Base-by-base conservation (phyloP, 352 stramenopile species). In the Phytophthora constricta region DNA sequence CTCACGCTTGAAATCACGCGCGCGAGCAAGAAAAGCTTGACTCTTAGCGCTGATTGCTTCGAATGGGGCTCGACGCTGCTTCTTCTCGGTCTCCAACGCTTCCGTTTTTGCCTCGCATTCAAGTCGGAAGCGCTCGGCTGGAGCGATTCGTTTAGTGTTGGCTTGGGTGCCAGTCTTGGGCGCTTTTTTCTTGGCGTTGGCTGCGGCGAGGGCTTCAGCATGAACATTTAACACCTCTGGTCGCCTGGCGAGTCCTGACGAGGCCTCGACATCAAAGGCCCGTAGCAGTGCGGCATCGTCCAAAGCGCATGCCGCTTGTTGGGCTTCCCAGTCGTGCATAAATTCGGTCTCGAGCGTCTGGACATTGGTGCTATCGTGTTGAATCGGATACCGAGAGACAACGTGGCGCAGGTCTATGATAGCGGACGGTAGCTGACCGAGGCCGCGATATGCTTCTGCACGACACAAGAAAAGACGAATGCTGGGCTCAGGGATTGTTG, bases 1-100 rank as follows among this genome's bases (percentile, higher is more conserved):
- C 57, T 90, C 85, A 39, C 79, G 78, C 54, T 82, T 84, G 33
- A 89, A 89, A 41, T 84, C 74, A 8, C 81, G 77, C 1, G 80
- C 77, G 13, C 54, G 68, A 17, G 56, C 46, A 26, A 91, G 49
- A 19, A 79, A 57, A 20, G 42, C 16, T 20, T 47, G 31, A 31
- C 68, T 76, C 5, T 62, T 31, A 13, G 27, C 31, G 23, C 58
- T 74, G 11, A 59, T 63, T 25, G 48, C 58, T 42, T 77, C 49
- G 48, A 71, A 77, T 11, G 25, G 66, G 0, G 50, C 26, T 16
- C 60, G 60, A n/a, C 26, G 56, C 16, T 42, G 34, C 2, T 58
- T 17, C 5, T 62, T 33, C 16, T 71, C 48, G 17, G 33, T 25
- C n/a, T 56, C 17, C 5, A 78, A 31, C 5, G 61, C 62, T 5